phyloP scores from a whole-genome alignment of 2,329 filamentous ascomycete genomes.

The Dryadomyces quercivorus region DNA sequence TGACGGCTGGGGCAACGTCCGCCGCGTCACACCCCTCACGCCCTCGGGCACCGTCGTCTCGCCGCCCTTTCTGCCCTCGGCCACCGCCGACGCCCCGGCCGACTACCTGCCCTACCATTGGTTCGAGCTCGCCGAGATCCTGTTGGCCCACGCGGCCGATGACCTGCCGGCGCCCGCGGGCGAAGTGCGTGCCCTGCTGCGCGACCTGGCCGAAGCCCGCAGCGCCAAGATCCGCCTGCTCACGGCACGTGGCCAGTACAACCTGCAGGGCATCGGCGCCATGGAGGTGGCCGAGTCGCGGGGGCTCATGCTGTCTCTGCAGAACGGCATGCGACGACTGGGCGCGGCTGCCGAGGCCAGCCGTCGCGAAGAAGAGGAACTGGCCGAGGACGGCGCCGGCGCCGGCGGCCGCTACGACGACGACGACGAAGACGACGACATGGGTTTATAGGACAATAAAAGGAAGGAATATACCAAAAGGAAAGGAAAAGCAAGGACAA shows the following conservation, averaged over 20 bases:
- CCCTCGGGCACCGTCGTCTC: conserved; percentile 25
- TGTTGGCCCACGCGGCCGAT: conserved; percentile 75
- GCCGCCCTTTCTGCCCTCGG: conserved; percentile 69
- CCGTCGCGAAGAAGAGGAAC: conserved; percentile 64
- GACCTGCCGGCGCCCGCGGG: conserved; percentile 61
- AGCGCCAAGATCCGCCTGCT: conserved; percentile 79
- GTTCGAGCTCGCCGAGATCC: conserved; percentile 79
- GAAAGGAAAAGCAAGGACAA: background rate
- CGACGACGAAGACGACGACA: conserved; percentile 49
- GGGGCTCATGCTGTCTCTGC: conserved; percentile 71
- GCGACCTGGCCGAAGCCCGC: conserved; percentile 76
- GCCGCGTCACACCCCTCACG: background rate
- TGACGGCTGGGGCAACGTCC: conserved; percentile 34
- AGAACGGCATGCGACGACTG: conserved; percentile 78
- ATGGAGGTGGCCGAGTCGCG: conserved; percentile 87
- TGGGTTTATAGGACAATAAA: conserved; percentile 20
- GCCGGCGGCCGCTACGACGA: conserved; percentile 47
- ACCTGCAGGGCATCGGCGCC: conserved; percentile 64
- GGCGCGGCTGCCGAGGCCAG: conserved; percentile 69
- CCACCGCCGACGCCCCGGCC: conserved; percentile 55
- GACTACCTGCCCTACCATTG: conserved; percentile 84
- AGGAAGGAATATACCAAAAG: background rate
- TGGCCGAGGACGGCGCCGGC: conserved; percentile 45
- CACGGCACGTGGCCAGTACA: conserved; percentile 35
- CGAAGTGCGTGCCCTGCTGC: conserved; percentile 59